Conservation (phyloP, 768 basidiomycete species). For the Dentipellis sp. region DNA sequence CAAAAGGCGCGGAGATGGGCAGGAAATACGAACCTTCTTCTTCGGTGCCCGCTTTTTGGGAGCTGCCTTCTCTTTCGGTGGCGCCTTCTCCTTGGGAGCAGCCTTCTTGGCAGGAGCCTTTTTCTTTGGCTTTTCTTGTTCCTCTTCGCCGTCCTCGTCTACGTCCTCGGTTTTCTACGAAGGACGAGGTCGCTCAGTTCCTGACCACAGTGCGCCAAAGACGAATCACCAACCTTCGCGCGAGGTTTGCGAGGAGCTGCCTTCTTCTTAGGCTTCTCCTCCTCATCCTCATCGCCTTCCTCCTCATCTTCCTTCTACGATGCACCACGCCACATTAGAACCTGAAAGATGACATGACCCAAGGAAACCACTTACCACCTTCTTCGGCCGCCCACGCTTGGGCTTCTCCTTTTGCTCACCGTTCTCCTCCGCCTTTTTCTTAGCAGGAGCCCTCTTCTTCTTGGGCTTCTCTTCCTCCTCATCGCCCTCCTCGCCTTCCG, state of each 20-base stretch:
- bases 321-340: too few relatives aligned
- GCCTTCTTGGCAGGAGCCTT: conserved; percentile 35
- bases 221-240: conserved; percentile 8
- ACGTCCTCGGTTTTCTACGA: conserved; percentile 10
- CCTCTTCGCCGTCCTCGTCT: conserved; percentile 29
- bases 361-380: background rate
- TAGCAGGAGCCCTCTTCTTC: conserved; percentile 14
- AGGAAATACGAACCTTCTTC: conserved; percentile 16
- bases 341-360: too few relatives aligned
- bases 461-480: conserved; percentile 29
- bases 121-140: conserved; percentile 15
- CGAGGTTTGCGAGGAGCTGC: conserved; percentile 31
- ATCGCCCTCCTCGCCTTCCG: conserved; percentile 29
- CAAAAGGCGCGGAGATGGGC: background rate
- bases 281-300: conserved; percentile 22
- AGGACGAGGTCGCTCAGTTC: background rate
- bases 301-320: background rate
- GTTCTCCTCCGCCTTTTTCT: conserved; percentile 17
- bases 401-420: conserved; percentile 26
- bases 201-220: background rate
- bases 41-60: conserved; percentile 34
- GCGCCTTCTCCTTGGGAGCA: conserved; percentile 26
- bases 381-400: conserved; percentile 18
- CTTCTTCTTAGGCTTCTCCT: conserved; percentile 41
- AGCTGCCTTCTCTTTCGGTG: conserved; percentile 32